A percentile compares a stretch with the other conserved stretches of the same genome.
These are phyloP conservation scores for Fusarium sp. DNA, from an alignment of 2,329 filamentous ascomycete species.

Conservation along the genomic window DNA sequence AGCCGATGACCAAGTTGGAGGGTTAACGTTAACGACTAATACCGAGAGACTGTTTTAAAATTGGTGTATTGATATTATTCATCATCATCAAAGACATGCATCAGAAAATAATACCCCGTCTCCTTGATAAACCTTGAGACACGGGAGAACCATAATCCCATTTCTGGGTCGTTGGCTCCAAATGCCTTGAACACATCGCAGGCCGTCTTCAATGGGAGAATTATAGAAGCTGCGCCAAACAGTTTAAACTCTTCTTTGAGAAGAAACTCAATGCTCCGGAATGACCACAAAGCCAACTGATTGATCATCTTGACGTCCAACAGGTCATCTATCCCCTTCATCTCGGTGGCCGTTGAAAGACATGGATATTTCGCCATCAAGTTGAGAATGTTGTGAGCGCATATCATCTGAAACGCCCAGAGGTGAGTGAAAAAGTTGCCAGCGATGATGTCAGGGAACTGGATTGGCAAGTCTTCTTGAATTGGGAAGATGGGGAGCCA, in stretches of 20 bases:
- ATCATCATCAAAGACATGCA: background rate
- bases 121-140: background rate
- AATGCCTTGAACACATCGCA: conserved; percentile 8
- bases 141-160: background rate
- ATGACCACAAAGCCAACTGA: conserved; percentile 42
- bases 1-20: too few relatives aligned
- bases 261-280: conserved; percentile 49
- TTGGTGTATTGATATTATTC: background rate
- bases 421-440: conserved; percentile 51
- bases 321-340: background rate
- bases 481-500: conserved; percentile 14
- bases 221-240: conserved; percentile 49
- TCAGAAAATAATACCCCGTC: conserved; percentile 7
- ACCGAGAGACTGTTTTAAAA: rapidly evolving
- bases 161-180: background rate
- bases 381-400: conserved; percentile 42
- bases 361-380: background rate
- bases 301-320: background rate
- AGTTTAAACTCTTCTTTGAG: conserved; percentile 51
- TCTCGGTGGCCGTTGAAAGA: background rate
- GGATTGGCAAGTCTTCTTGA: background rate
- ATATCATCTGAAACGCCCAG: conserved; percentile 51
- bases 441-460: conserved; percentile 47
- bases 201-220: conserved; percentile 44
- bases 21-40: background rate